Base-by-base conservation (phyloP, 495 filamentous ascomycete species). In the Aspergillus homomorphus region DNA sequence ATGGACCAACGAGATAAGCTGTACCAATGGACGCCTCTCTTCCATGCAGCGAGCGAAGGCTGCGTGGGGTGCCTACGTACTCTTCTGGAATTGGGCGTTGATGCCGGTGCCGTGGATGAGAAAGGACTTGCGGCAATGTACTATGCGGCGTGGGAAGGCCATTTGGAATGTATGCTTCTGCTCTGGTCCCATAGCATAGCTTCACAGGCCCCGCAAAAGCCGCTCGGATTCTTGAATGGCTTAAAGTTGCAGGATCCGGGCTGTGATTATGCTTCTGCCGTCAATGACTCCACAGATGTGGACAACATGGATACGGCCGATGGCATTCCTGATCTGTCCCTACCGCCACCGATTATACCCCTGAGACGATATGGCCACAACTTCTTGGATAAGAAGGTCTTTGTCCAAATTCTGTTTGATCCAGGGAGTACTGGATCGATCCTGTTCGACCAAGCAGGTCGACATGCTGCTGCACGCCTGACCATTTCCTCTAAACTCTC, bases 81-180 rank as follows among this genome's bases (percentile, higher is more conserved):
- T 0, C 81, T 98, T 19, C 75, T 98, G 7, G 81, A 89, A 45
- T 78, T 86, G 51, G 87, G 87, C 21, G 94, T 87, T 21, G 82
- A 90, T 65, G 81, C 85, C 7, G 83, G 87, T 55, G 87, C 90
- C 45, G 70, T 87, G 24, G 94, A 98, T 66, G 94, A 98, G 71
- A 98, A 98, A 70, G 88, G 86, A 19, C 79, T 96, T 7, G 90
- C 92, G 4, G 92, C 94, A 8, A 90, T 97, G 89, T 98, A 98
- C 71, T 98, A 98, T 74, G 95, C 94, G 19, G 91, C 93, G 0
- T 98, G 95, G 95, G 94, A 98, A 77, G 95, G 95, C 0, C 89
- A 97, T 69, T 73, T 96, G 52, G 89, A 93, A 67, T 97, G 93
- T 70, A 97, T 98, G 89, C 82, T 87, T 54, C 82, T 96, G 15